Evolutionary conservation across 148 eudicot species (phyloP), one percentile per base, ranked within the genome.

Genomic region (Dianthus caryophyllus): DNA sequence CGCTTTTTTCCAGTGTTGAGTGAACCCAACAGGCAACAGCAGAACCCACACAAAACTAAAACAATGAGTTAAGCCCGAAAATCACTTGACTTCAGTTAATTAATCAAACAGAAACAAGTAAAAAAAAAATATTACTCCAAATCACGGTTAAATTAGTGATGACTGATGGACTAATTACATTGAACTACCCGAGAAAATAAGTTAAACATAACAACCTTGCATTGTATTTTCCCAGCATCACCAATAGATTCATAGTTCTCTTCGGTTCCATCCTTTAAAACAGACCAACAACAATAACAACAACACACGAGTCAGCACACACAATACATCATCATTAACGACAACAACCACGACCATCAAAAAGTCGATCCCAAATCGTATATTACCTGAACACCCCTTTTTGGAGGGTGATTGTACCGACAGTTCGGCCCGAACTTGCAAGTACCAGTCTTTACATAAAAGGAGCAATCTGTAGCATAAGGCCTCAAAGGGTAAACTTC

Each of bases 351-450:
- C 25, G 21, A 24, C 13, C 11, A 53, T 0, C n/a, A 10, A 53
- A 43, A 56, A 22, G n/a, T 11, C 31, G 50, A 24, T 7, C 38
- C 50, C 55, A 27, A 71, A 17, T 18, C 13, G 17, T 22, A 17
- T 47, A 38, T 9, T 72, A 81, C 88, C 88, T 81, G 79, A 79
- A 47, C 73, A 21, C 50, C 71, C 76, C 72, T 69, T 8, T 61
- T 71, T 24, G 38, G 5, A 1, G 88, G 88, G 58, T 84, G 88
- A 76, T 79, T 81, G 43, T 72, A 88, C 76, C 78, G 82, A 82
- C 96, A 88, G 56, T 61, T 74, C 27, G 46, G 55, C 4, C 87
- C 89, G 76, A 75, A 88, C 65, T 84, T 80, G 65, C 96, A 88
- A 24, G 79, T 55, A 22, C 96, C 91, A 6, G 83, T 81, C 70